Conservation (phyloP, 345 rosid species). For the Eucalyptus sp. region DNA sequence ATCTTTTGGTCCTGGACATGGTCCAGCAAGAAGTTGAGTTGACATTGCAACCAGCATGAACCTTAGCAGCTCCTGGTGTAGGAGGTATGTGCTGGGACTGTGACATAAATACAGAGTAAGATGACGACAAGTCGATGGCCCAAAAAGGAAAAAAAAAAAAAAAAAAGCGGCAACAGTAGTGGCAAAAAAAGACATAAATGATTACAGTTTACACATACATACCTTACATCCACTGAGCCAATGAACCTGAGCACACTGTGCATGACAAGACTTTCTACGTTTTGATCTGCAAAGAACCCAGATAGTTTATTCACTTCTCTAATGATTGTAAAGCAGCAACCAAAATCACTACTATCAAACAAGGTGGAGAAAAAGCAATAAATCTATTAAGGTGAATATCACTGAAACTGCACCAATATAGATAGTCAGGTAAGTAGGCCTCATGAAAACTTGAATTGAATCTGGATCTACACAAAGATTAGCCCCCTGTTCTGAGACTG, state of each 20-base stretch:
- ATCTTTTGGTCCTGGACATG: conserved; percentile 64
- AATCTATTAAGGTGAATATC: not conserved
- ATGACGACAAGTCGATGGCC: not conserved
- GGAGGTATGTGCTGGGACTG: conserved; percentile 62
- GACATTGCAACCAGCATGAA: conserved; percentile 86
- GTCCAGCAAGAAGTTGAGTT: conserved; percentile 77
- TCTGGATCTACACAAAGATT: not conserved
- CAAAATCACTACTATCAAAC: not conserved
- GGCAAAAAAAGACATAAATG: not conserved
- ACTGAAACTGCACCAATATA: not conserved
- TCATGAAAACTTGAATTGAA: not conserved
- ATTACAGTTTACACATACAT: not conserved
- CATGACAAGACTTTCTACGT: conserved; percentile 62
- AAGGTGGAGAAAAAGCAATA: not conserved
- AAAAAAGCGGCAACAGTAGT: not conserved
- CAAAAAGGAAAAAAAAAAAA: not conserved
- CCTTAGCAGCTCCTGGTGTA: conserved; percentile 90
- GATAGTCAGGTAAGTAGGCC: not conserved
- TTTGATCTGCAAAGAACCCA: conserved; percentile 49
- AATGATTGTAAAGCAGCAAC: not conserved
- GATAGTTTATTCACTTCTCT: not conserved
- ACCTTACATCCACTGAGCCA: conserved; percentile 78
- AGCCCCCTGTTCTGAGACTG: not conserved
- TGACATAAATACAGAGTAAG: conserved; percentile 25
- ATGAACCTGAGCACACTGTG: conserved; percentile 63